Evolutionary conservation across 2,329 filamentous ascomycete species (phyloP).

Genomic region (Pseudogymnoascus sp.): DNA sequence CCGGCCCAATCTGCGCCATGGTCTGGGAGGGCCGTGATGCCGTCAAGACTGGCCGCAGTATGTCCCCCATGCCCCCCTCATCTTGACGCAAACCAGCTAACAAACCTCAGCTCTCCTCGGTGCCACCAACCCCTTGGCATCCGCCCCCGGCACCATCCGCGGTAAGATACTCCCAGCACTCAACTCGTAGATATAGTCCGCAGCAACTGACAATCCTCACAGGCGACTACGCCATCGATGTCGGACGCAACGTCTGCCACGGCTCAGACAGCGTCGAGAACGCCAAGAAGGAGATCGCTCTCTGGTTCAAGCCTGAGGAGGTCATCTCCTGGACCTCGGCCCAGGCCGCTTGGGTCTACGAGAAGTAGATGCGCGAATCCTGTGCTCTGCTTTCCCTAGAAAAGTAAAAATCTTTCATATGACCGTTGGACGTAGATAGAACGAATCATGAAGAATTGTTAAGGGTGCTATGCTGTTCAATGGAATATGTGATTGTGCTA

Average conservation of each 20-base stretch:
- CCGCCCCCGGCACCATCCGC: conserved; percentile 94
- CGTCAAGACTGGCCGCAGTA: conserved; percentile 95
- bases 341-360: conserved; percentile 92
- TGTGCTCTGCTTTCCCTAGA: conserved; percentile 1
- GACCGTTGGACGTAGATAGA: not conserved
- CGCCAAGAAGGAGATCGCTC: conserved; percentile 98
- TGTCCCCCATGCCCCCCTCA: conserved; percentile 28
- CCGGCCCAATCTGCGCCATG: conserved; percentile 97
- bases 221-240: conserved; percentile 73
- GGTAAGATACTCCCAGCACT: conserved; percentile 70
- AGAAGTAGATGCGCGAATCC: conserved; percentile 51
- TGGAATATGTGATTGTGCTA: not conserved
- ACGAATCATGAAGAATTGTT: not conserved
- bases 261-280: conserved; percentile 97
- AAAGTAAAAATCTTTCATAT: not conserved
- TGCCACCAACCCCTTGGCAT: conserved; percentile 96
- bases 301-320: conserved; percentile 94
- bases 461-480: not conserved
- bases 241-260: conserved; percentile 99
- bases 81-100: conserved; percentile 14
- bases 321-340: conserved; percentile 75
- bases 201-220: conserved; percentile 22
- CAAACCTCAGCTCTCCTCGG: conserved; percentile 66
- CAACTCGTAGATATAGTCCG: conserved; percentile 38
- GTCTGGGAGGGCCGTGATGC: conserved; percentile 98